Evolutionary conservation across 352 stramenopile genomes (phyloP).

Genomic region (Phytophthora sojae): DNA sequence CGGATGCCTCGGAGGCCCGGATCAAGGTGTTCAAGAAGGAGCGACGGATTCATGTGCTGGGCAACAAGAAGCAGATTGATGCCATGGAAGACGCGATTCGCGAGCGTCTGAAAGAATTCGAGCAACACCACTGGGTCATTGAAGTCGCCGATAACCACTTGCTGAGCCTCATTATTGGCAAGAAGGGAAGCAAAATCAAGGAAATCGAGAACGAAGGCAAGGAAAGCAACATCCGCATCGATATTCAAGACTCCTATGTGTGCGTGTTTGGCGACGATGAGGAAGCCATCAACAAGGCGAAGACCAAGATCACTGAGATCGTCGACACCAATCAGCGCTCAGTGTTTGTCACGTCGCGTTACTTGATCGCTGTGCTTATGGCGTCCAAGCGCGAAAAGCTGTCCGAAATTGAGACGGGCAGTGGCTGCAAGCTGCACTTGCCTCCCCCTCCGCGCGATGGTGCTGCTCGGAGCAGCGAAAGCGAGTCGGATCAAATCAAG

Average conservation of each 20-base stretch:
- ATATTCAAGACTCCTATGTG: constrained; percentile 72
- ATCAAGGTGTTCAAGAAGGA: constrained; percentile 81
- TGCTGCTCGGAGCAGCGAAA: constrained; percentile 30
- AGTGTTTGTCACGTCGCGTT: constrained; percentile 66
- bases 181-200: constrained; percentile 84
- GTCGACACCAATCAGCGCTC: constrained; percentile 79
- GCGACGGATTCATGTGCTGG: constrained; percentile 64
- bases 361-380: constrained; percentile 71
- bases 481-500: constrained; percentile 59
- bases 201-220: constrained; percentile 67
- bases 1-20: constrained; percentile 60
- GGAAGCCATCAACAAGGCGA: constrained; percentile 55
- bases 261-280: constrained; percentile 71
- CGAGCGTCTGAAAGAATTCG: constrained; percentile 62
- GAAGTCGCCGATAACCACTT: constrained; percentile 67
- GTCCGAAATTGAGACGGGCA: constrained; percentile 67
- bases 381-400: constrained; percentile 82
- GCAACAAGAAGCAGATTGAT: constrained; percentile 72
- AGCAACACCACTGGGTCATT: constrained; percentile 63
- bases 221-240: constrained; percentile 59
- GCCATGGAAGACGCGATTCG: constrained; percentile 71
- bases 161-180: constrained; percentile 84
- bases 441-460: constrained; percentile 40
- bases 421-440: constrained; percentile 66
- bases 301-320: constrained; percentile 67